Evolutionary conservation across 805 yeast species (phyloP), one percentile per base, ranked within the genome.

Genomic region (Maudiozyma bulderi): DNA sequence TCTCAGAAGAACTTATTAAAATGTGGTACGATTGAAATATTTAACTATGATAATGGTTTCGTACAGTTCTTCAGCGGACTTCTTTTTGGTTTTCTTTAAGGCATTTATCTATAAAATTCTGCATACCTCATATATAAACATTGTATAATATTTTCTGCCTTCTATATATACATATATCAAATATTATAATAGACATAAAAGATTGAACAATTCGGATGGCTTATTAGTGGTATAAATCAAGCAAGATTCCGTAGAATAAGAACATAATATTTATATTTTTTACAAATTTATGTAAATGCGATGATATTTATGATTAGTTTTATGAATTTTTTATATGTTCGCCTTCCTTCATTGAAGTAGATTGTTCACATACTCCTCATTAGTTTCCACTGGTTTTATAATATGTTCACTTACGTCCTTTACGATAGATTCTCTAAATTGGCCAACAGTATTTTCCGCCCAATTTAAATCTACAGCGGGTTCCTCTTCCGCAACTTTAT

Each of bases 1-100:
- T 93, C 20, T 84, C 95, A n/a, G 99, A 93, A 66, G 99, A 93
- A 69, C 76, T 93, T 67, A 93, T 93, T 65, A 93, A 93, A 69
- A 88, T 93, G 81, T 93, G 97, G 97, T 90, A 89, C 61, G 97
- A 90, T 67, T 90, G 65, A 65, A 10, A 15, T n/a, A 13, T n/a
- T 5, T 13, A n/a, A 32, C 26, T 20, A 20, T 20, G 26, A 20
- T 20, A 20, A 20, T 4, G 26, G 26, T 20, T 20, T 20, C 4
- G 26, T 20, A 20, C 26, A 20, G 26, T 20, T 20, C 26, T 20
- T 20, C 4, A 20, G 26, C 26, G 26, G 26, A 20, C 26, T 20
- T 20, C 26, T 20, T 20, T 20, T 20, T 20, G 26, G 26, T 20
- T 20, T 20, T 20, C 26, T 20, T 20, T 20, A 20, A 20, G 26